Percentiles rank a stretch among this genome's conserved stretches.
Evolutionary conservation across 1,139 yeast genomes (phyloP).

Genomic region (Diutina siamensis): DNA sequence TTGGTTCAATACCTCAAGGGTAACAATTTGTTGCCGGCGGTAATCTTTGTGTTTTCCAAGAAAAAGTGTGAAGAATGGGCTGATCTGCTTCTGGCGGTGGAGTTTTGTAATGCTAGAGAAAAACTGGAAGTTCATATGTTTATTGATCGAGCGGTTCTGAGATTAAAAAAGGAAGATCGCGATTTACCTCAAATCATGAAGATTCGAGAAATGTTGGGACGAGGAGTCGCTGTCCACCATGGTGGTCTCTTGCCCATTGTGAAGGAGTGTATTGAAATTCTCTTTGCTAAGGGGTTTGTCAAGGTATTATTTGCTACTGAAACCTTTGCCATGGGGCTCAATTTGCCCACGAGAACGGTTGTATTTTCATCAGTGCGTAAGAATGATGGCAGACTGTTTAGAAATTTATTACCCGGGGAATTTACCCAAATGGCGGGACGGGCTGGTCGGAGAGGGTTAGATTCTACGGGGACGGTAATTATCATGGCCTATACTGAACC

Average conservation of each 20-base stretch:
- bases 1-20: constrained; percentile 79
- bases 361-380: constrained; percentile 77
- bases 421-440: constrained; percentile 99
- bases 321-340: constrained; percentile 96
- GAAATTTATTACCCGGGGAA: constrained; percentile 86
- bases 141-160: constrained; percentile 75
- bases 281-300: constrained; percentile 76
- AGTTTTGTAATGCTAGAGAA: constrained; percentile 74
- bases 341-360: constrained; percentile 94
- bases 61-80: constrained; percentile 92
- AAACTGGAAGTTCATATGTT: constrained; percentile 89
- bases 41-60: constrained; percentile 85
- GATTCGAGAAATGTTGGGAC: constrained; percentile 67
- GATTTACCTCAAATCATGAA: constrained; percentile 83
- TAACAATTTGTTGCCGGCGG: constrained; percentile 86
- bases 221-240: constrained; percentile 96
- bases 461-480: constrained; percentile 90
- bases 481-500: constrained; percentile 79
- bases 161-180: constrained; percentile 85
- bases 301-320: constrained; percentile 94
- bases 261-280: constrained; percentile 86
- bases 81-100: constrained; percentile 58
- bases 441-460: constrained; percentile 97
- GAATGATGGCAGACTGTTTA: constrained; percentile 77
- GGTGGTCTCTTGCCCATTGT: constrained; percentile 94